phyloP scores from a whole-genome alignment of 805 yeast genomes.

The Lipomyces anomalus region DNA sequence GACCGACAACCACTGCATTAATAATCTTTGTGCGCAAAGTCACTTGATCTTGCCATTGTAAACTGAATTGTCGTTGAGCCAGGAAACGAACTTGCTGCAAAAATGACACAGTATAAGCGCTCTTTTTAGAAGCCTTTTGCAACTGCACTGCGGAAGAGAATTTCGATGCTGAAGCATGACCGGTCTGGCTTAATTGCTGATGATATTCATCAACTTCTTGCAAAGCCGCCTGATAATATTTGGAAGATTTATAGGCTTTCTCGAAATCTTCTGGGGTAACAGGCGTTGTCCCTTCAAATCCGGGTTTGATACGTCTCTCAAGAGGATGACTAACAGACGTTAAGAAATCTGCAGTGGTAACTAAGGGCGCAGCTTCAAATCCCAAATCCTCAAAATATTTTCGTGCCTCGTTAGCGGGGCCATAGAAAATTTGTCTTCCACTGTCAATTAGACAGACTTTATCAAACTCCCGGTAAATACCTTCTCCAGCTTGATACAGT shows the following conservation, averaged over 20 bases:
- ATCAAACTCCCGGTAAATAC: slow-evolving; percentile 56
- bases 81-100: slow-evolving; percentile 13
- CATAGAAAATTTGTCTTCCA: slow-evolving; percentile 59
- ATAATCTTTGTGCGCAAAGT: slow-evolving; percentile 12
- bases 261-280: slow-evolving; percentile 48
- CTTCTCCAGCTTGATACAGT: slow-evolving; percentile 64
- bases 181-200: slow-evolving; percentile 1
- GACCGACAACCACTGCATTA: slow-evolving; percentile 44
- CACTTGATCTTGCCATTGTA: slow-evolving; percentile 23
- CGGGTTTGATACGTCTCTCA: slow-evolving; percentile 42
- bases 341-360: slow-evolving; percentile 55
- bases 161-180: neutral
- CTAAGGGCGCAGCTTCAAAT: slow-evolving; percentile 48
- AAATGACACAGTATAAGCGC: slow-evolving; percentile 25
- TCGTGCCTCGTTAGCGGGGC: slow-evolving; percentile 46
- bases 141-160: slow-evolving; percentile 3
- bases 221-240: slow-evolving; percentile 37
- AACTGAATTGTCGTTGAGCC: slow-evolving; percentile 14
- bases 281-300: slow-evolving; percentile 46
- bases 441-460: slow-evolving; percentile 54
- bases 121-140: slow-evolving; percentile 6
- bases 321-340: slow-evolving; percentile 50
- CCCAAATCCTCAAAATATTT: slow-evolving; percentile 48
- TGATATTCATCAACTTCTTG: slow-evolving; percentile 39
- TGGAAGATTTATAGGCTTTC: slow-evolving; percentile 43